These are phyloP conservation scores for Clarireedia paspali DNA, from an alignment of 2,329 filamentous ascomycete genomes.

Conservation along the genomic window DNA sequence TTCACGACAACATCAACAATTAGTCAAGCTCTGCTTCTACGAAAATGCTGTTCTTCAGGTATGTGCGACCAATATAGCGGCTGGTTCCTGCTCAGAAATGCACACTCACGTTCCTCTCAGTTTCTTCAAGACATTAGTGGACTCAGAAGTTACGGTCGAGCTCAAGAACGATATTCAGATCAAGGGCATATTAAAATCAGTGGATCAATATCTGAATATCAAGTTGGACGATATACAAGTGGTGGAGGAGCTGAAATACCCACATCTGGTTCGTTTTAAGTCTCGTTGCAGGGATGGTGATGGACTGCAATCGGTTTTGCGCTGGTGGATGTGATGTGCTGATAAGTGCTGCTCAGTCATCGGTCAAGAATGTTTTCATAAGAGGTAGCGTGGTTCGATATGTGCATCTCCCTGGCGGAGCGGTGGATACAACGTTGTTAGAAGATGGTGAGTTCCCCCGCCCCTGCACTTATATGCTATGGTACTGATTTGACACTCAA, in stretches of 20 bases:
- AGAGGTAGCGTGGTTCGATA: slow-evolving; percentile 68
- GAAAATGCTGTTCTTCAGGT: slow-evolving; percentile 36
- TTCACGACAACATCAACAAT: not conserved
- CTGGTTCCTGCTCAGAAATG: not conserved
- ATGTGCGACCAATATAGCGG: not conserved
- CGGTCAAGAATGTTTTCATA: slow-evolving; percentile 71
- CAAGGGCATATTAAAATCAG: slow-evolving; percentile 88
- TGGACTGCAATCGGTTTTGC: not conserved
- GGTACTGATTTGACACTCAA: slow-evolving; percentile 10
- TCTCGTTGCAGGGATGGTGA: not conserved
- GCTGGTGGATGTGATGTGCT: slow-evolving; percentile 4
- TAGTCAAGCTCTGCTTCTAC: slow-evolving; percentile 2
- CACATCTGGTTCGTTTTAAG: slow-evolving; percentile 62
- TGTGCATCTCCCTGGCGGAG: slow-evolving; percentile 59
- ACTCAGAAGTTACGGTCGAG: slow-evolving; percentile 94
- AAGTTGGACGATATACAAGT: slow-evolving; percentile 95
- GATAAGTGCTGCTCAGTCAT: slow-evolving; percentile 40
- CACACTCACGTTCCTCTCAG: slow-evolving; percentile 35
- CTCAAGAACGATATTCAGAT: slow-evolving; percentile 99
- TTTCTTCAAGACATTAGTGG: slow-evolving; percentile 98
- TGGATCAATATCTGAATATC: slow-evolving; percentile 98
- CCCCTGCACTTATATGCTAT: not conserved
- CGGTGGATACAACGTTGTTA: slow-evolving; percentile 61
- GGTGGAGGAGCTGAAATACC: slow-evolving; percentile 88
- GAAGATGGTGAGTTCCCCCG: slow-evolving; percentile 53